phyloP scores from a whole-genome alignment of 1,139 yeast genomes.

The Pichia sp. region DNA sequence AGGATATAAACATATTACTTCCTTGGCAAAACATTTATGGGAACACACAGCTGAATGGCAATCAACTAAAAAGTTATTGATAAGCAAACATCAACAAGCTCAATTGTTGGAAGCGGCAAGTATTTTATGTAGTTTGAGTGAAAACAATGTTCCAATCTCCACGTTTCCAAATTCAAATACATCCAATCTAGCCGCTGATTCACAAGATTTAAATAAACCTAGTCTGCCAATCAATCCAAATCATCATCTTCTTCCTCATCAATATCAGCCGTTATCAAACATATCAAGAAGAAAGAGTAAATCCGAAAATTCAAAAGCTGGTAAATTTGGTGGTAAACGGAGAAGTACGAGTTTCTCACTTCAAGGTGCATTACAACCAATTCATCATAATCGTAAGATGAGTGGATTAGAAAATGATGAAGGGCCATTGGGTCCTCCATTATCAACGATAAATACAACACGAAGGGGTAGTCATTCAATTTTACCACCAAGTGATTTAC shows the following conservation, averaged over 20 bases:
- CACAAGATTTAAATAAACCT: neutral
- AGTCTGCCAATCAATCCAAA: neutral
- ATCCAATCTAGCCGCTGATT: neutral
- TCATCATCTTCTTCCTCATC: constrained; percentile 1
- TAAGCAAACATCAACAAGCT: constrained; percentile 88
- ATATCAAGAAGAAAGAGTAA: constrained; percentile 12
- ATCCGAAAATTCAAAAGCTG: constrained; percentile 11
- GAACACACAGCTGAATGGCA: constrained; percentile 93
- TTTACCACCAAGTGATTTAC: constrained; percentile 14
- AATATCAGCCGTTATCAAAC: constrained; percentile 3
- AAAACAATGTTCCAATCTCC: constrained; percentile 23
- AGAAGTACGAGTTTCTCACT: constrained; percentile 11
- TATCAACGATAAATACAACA: neutral
- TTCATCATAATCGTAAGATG: neutral
- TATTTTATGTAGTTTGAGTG: constrained; percentile 77
- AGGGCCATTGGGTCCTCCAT: neutral
- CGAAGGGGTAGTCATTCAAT: constrained; percentile 14
- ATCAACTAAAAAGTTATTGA: constrained; percentile 68
- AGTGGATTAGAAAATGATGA: constrained; percentile 2
- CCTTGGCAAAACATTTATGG: constrained; percentile 73
- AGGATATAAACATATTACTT: constrained; percentile 80
- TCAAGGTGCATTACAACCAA: neutral
- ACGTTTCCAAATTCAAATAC: neutral
- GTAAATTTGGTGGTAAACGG: constrained; percentile 15
- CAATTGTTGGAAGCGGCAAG: constrained; percentile 85